phyloP scores from a whole-genome alignment of 148 eudicot species.

The Silene latifolia region DNA sequence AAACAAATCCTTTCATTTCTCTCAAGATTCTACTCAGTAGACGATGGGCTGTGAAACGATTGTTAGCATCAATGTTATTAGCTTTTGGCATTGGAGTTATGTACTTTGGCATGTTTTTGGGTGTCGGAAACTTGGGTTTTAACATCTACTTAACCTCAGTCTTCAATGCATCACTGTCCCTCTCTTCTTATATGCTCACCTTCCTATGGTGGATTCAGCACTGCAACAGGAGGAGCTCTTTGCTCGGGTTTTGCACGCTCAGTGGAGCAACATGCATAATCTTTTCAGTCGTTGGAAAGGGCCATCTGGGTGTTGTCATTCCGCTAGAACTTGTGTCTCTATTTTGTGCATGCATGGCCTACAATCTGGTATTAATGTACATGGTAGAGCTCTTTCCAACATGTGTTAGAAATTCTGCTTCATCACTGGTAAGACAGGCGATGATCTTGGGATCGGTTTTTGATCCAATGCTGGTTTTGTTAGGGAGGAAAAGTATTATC shows the following conservation, averaged over 20 bases:
- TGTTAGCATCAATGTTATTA: constrained; percentile 17
- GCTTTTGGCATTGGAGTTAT: constrained; percentile 26
- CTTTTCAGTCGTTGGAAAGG: constrained; percentile 10
- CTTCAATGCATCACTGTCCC: constrained; percentile 19
- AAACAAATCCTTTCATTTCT: constrained; percentile 9
- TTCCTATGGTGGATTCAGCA: constrained; percentile 22
- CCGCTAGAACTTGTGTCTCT: constrained; percentile 15
- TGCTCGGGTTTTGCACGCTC: constrained; percentile 24
- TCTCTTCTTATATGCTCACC: constrained; percentile 17
- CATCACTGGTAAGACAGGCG: constrained; percentile 22
- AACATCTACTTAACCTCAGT: constrained; percentile 29
- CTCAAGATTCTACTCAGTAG: constrained; percentile 13
- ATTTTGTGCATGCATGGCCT: constrained; percentile 20
- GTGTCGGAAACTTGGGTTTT: constrained; percentile 27
- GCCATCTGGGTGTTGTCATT: background rate
- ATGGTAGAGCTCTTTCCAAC: constrained; percentile 26
- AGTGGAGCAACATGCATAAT: constrained; percentile 26
- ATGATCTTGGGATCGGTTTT: constrained; percentile 24
- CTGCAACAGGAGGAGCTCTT: constrained; percentile 22
- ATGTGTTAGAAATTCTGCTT: constrained; percentile 24
- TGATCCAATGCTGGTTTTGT: constrained; percentile 14
- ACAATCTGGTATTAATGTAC: constrained; percentile 22
- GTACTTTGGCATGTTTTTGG: constrained; percentile 34
- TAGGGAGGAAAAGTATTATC: constrained; percentile 6
- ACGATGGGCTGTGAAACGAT: constrained; percentile 26